phyloP scores from a whole-genome alignment of 192 early-diverging fungal genomes.

The Rhizophagus clarus region DNA sequence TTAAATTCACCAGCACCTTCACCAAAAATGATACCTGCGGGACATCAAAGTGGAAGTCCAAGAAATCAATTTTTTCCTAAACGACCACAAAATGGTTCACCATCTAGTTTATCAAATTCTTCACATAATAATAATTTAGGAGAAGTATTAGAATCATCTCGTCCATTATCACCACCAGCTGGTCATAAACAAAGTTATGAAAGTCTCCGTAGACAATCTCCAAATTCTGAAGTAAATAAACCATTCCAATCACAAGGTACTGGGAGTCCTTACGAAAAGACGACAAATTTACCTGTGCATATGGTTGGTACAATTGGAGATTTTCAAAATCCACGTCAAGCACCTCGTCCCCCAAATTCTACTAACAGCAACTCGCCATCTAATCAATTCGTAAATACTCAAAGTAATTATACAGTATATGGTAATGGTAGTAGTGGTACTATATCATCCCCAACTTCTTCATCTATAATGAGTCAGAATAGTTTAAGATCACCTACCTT shows the following conservation, averaged over 20 bases:
- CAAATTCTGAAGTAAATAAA: neutral
- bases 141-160: neutral
- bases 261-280: neutral
- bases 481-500: constrained; percentile 4
- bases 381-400: neutral
- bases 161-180: neutral
- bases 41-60: neutral
- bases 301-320: neutral
- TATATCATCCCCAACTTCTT: neutral
- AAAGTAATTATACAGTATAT: neutral
- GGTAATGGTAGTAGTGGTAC: constrained; percentile 14
- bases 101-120: neutral
- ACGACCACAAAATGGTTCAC: neutral
- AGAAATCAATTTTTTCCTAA: neutral
- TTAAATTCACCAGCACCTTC: neutral
- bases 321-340: constrained; percentile 21
- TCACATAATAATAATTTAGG: neutral
- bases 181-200: neutral
- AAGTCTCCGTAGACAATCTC: neutral
- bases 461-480: neutral
- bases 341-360: neutral
- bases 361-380: neutral
- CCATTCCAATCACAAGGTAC: no score
- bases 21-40: neutral
- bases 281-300: neutral